Base-by-base conservation (phyloP, 352 stramenopile genomes). In the Pseudoperonospora humuli region DNA sequence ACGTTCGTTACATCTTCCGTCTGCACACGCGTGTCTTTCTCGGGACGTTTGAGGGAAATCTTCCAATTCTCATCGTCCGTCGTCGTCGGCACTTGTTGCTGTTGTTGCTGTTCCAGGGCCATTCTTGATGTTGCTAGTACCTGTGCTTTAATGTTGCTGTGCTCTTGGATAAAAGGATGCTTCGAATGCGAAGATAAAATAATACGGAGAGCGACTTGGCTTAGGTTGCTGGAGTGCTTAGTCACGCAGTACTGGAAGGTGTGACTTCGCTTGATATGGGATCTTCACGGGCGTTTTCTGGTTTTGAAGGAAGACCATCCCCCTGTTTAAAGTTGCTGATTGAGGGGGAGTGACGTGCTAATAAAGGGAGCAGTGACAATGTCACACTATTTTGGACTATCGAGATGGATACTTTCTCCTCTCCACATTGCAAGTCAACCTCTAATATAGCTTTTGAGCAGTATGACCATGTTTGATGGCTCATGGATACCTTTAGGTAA, bases 1-100 rank as follows among this genome's bases (percentile, higher is more conserved):
- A 97, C 98, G 61, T 97, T 96, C 37, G 96, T 99, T 53, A 99
- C 96, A 74, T 99, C 96, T 69, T 94, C 85, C 24, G 86, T 96
- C 56, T 94, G 82, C 59, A 94, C 69, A 53, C 86, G 84, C 54
- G 77, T 95, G 59, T 96, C 86, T 37, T 88, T 90, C 24, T 68
- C 69, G 4, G 86, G 86, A 17, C 72, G 72, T 65, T 89, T 91
- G 26, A 94, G 60, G 26, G 57, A 66, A 27, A 58, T 51, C 53
- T 93, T 91, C 81, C 78, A 93, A 57, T 79, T 68, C 28, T 81
- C 72, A 6, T 73, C 61, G 18, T 83, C 47, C 0, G 11, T 44
- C 1, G 45, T 25, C 3, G 27, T 15, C 10, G 48, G 41, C 7
- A 51, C 35, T 14, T 70, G 58, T 5, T 35, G 34, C 14, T 52